A percentile compares a stretch with the other conserved stretches of the same genome.
Conservation (phyloP, 352 stramenopile genomes). For the Phytophthora agathidicida region DNA sequence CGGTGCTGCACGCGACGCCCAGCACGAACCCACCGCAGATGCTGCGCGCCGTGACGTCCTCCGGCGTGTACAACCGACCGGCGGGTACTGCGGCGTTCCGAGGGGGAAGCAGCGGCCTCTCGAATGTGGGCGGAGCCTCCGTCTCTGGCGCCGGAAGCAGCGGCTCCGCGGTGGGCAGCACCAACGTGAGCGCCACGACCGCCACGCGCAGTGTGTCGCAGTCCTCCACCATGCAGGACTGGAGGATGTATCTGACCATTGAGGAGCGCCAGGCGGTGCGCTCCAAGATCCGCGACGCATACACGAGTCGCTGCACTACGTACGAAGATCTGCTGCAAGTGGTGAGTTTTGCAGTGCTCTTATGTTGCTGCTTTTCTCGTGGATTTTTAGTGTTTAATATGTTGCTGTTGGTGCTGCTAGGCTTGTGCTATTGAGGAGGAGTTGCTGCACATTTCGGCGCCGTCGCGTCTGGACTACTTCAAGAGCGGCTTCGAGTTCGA, state of each 20-base stretch:
- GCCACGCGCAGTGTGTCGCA: slow-evolving; percentile 65
- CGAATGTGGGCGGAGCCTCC: slow-evolving; percentile 18
- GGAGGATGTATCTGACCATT: slow-evolving; percentile 91
- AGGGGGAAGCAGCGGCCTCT: slow-evolving; percentile 27
- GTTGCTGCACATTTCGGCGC: slow-evolving; percentile 88
- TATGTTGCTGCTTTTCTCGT: too few species aligned
- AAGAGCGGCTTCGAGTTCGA: slow-evolving; percentile 93
- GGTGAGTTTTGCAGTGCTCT: slow-evolving; percentile 49
- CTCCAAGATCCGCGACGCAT: slow-evolving; percentile 88
- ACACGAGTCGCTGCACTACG: slow-evolving; percentile 81
- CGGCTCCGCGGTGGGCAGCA: slow-evolving; percentile 10
- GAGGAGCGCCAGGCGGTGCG: slow-evolving; percentile 89
- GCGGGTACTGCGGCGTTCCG: slow-evolving; percentile 34
- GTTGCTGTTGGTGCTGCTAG: slow-evolving; percentile 30
- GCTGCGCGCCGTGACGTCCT: slow-evolving; percentile 82
- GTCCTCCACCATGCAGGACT: slow-evolving; percentile 83
- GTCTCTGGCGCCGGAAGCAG: too few species aligned
- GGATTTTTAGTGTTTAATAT: too few species aligned
- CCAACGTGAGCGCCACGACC: slow-evolving; percentile 34
- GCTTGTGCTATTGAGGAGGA: slow-evolving; percentile 90
- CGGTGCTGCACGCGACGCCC: slow-evolving; percentile 70
- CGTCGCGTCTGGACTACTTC: slow-evolving; percentile 90
- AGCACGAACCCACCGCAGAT: slow-evolving; percentile 84
- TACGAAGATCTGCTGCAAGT: slow-evolving; percentile 91
- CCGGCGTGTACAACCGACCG: slow-evolving; percentile 80